Conservation (phyloP, 768 basidiomycete species). For the Leccinum longicurvipes region DNA sequence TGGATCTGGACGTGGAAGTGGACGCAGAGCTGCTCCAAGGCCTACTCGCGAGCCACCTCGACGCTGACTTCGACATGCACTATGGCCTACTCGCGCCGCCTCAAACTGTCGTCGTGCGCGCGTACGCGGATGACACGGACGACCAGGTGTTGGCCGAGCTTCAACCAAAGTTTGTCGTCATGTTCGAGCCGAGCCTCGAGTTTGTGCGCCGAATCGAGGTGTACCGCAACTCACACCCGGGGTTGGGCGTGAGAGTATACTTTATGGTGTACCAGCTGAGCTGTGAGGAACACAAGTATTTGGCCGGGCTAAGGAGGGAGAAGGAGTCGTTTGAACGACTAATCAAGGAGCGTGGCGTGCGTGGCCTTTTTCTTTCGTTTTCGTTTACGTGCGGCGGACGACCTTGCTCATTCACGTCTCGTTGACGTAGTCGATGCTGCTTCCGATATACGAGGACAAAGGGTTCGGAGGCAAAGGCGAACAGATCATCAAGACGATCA, state of each 20-base stretch:
- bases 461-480: constrained; percentile 42
- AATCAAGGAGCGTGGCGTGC: constrained; percentile 87
- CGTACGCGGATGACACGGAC: constrained; percentile 91
- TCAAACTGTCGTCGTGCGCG: constrained; percentile 79
- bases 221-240: constrained; percentile 81
- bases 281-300: constrained; percentile 93
- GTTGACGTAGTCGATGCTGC: constrained; percentile 71
- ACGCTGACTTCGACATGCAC: constrained; percentile 64
- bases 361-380: constrained; percentile 28
- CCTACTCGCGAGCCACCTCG: constrained; percentile 33
- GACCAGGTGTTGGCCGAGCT: constrained; percentile 86
- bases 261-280: constrained; percentile 94
- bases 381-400: not conserved
- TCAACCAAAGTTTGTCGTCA: constrained; percentile 86
- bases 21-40: constrained; percentile 25
- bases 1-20: constrained; percentile 6
- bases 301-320: constrained; percentile 83
- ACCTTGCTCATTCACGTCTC: not conserved
- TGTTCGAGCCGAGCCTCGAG: constrained; percentile 93
- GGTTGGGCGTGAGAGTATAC: constrained; percentile 83
- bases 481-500: constrained; percentile 75
- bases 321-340: constrained; percentile 92
- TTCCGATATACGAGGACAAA: constrained; percentile 72
- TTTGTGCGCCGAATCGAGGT: constrained; percentile 93
- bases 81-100: constrained; percentile 80